Percentiles rank a stretch among this genome's conserved stretches.
Evolutionary conservation across 345 rosid species (phyloP).

Genomic region (Aquilaria sinensis): DNA sequence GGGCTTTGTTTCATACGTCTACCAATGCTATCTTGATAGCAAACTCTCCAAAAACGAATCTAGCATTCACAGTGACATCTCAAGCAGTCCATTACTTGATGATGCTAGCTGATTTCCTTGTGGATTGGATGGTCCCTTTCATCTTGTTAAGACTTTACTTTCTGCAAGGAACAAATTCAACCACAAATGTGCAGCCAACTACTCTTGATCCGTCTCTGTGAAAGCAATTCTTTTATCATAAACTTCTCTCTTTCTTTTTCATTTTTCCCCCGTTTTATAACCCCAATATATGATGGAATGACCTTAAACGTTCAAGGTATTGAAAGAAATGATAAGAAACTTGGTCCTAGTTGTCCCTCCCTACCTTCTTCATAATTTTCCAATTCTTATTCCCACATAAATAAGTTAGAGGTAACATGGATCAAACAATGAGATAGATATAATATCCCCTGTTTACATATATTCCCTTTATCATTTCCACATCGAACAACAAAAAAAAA

Average conservation of each 20-base stretch:
- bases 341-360: not conserved
- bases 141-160: constrained; percentile 1
- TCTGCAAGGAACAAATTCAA: constrained; percentile 3
- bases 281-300: not conserved
- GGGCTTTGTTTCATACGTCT: constrained; percentile 47
- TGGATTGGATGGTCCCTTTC: not conserved
- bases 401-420: too few species aligned
- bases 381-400: not conserved
- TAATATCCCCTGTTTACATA: too few species aligned
- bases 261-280: not conserved
- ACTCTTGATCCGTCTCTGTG: constrained; percentile 7
- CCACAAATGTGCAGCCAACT: not conserved
- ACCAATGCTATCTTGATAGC: constrained; percentile 10
- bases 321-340: not conserved
- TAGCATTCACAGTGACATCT: constrained; percentile 8
- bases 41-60: constrained; percentile 8
- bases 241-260: not conserved
- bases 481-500: too few species aligned
- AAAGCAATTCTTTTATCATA: not conserved
- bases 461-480: too few species aligned
- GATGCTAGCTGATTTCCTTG: not conserved
- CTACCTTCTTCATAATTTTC: not conserved
- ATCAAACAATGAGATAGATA: too few species aligned
- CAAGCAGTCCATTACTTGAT: constrained; percentile 10
- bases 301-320: not conserved